Percentiles rank a stretch among this genome's conserved stretches.
phyloP scores from a whole-genome alignment of 2,329 filamentous ascomycete species.

The Zymoseptoria tritici region DNA sequence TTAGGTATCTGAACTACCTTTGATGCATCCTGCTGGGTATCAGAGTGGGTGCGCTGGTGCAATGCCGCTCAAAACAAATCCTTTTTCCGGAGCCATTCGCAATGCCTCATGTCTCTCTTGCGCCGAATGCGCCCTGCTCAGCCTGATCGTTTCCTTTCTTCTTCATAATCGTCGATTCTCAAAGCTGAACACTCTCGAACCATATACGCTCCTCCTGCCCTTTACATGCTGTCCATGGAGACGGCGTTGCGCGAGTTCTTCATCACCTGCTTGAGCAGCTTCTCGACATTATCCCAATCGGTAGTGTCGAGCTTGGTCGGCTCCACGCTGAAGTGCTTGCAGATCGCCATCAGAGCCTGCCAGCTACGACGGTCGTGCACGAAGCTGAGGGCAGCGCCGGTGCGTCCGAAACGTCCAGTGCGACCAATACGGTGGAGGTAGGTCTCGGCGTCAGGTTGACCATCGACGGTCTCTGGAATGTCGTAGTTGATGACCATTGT shows the following conservation, averaged over 20 bases:
- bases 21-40: neutral
- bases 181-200: neutral
- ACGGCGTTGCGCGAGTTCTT: slow-evolving; percentile 43
- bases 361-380: slow-evolving; percentile 81
- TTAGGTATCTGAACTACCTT: neutral
- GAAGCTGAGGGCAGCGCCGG: slow-evolving; percentile 92
- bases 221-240: neutral
- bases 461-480: slow-evolving; percentile 50
- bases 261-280: slow-evolving; percentile 71
- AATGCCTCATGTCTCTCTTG: neutral
- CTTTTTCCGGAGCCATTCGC: neutral
- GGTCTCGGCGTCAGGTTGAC: slow-evolving; percentile 78
- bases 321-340: slow-evolving; percentile 69
- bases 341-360: slow-evolving; percentile 71
- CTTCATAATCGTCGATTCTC: neutral
- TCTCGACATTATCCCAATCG: slow-evolving; percentile 88
- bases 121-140: neutral
- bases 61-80: neutral
- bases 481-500: slow-evolving; percentile 98
- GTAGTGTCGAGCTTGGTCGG: slow-evolving; percentile 73
- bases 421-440: slow-evolving; percentile 97
- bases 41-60: neutral
- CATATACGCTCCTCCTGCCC: neutral
- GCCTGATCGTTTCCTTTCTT: neutral
- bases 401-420: slow-evolving; percentile 91